Base-by-base conservation (phyloP, 1,284 basidiomycete genomes). In the Cerioporus squamosus region DNA sequence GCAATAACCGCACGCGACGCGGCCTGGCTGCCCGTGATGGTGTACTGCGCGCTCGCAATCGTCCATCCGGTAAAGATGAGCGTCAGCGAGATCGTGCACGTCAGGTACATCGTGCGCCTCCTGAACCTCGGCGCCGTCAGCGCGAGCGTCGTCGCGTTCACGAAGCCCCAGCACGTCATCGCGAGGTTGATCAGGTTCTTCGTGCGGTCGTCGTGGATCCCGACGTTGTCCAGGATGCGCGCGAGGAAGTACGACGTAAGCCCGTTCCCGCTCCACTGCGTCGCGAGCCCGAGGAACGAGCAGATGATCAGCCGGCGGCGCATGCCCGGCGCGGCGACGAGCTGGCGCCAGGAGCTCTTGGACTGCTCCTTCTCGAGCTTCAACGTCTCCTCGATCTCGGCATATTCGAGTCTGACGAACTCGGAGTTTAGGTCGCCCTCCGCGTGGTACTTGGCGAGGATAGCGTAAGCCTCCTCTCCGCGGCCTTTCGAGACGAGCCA, bases 191-290 rank as follows among this genome's bases (percentile, higher is more conserved):
- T 81, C 38, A 81, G 66, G 65, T 82, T 81, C 72, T 83, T 79
- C 24, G 77, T 77, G 17, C 72, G 73, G 66, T 83, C 82, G 60
- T 78, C 75, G n/a, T 82, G 85, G 68, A 93, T 87, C 50, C 90
- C 90, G 59, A 93, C 87, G 60, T 81, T 79, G 63, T 83, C 77
- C 65, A 93, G 85, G 54, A 92, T 86, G 66, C 83, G 80, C 75
- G 79, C 86, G 61, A 93, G 80, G 77, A 91, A 91, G 78, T 88
- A 84, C n/a, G 88, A 90, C 45, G 87, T 85, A 53, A 91, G 81
- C 65, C 89, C 90, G 64, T 87, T 86, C 0, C 84, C 84, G 49
- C 80, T 82, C 82, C 84, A 87, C 62, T 87, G 85, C 4, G 82
- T 84, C 72, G 85, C 84, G 70, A 86, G 77, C 2, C 80, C 83